phyloP scores from a whole-genome alignment of 257 asterid species.

The Nicotiana otophora region DNA sequence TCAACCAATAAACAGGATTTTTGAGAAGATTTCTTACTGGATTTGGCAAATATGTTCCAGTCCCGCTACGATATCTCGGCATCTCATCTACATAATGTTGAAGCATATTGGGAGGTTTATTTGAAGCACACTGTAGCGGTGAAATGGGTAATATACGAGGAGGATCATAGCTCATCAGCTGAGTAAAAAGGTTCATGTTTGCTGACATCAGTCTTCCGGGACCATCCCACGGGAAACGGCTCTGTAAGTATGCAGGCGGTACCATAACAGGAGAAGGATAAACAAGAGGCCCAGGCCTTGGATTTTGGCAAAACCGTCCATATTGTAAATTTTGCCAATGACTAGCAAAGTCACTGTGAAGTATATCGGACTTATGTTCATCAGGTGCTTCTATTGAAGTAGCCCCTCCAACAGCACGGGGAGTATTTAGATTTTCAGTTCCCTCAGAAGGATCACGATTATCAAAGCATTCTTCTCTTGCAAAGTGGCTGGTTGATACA shows the following conservation, averaged over 20 bases:
- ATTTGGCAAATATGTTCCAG: conserved; percentile 96
- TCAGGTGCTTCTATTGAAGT: conserved; percentile 36
- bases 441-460: conserved; percentile 41
- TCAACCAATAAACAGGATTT: neutral
- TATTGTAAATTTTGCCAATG: conserved; percentile 87
- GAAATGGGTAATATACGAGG: conserved; percentile 62
- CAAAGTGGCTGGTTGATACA: conserved; percentile 44
- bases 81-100: conserved; percentile 61
- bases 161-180: conserved; percentile 67
- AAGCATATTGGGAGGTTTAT: conserved; percentile 58
- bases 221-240: conserved; percentile 69
- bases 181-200: conserved; percentile 54
- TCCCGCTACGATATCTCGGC: conserved; percentile 89
- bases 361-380: conserved; percentile 65
- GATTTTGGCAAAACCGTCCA: conserved; percentile 87
- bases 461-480: conserved; percentile 43
- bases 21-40: conserved; percentile 5
- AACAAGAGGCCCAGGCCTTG: conserved; percentile 45
- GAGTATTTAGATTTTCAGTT: conserved; percentile 18
- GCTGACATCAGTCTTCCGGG: conserved; percentile 68
- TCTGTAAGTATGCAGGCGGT: conserved; percentile 77
- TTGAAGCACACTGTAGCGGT: conserved; percentile 57
- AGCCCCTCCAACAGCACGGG: conserved; percentile 39
- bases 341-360: conserved; percentile 81
- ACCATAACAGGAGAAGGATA: conserved; percentile 78